Percentiles rank a stretch among this genome's conserved stretches.
phyloP scores from a whole-genome alignment of 176 grass and related monocot species.

The Otatea glauca region DNA sequence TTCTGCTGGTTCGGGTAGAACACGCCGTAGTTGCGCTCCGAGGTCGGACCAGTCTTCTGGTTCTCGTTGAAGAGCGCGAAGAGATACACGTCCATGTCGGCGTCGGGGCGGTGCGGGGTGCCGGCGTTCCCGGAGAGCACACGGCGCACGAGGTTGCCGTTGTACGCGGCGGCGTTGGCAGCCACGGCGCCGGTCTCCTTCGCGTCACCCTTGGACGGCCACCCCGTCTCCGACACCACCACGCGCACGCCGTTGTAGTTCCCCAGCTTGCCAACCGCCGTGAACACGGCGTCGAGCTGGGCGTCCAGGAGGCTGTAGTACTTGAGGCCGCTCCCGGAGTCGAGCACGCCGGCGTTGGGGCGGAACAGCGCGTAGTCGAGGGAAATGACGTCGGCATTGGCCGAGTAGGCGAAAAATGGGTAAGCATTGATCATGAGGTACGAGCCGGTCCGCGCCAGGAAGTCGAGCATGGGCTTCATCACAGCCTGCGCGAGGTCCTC shows the following conservation, averaged over 20 bases:
- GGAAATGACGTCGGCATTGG: constrained; percentile 65
- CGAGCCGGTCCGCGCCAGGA: constrained; percentile 53
- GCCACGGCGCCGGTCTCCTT: constrained; percentile 55
- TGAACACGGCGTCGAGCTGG: constrained; percentile 86
- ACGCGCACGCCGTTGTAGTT: constrained; percentile 59
- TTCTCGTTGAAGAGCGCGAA: constrained; percentile 99
- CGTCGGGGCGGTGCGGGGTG: constrained; percentile 75
- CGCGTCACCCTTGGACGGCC: constrained; percentile 88
- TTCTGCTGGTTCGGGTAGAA: constrained; percentile 92
- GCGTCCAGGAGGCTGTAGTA: constrained; percentile 93
- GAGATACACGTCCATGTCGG: constrained; percentile 81
- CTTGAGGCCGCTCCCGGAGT: constrained; percentile 58
- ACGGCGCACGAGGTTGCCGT: constrained; percentile 75
- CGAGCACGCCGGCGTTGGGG: constrained; percentile 74
- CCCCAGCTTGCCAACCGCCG: constrained; percentile 54
- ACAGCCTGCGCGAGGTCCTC: constrained; percentile 67
- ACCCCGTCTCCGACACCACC: constrained; percentile 87
- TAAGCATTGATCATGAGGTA: constrained; percentile 90
- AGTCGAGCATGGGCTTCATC: constrained; percentile 84
- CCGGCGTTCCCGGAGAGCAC: constrained; percentile 84
- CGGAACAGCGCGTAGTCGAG: constrained; percentile 97
- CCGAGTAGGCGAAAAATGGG: constrained; percentile 91
- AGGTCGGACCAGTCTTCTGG: constrained; percentile 88
- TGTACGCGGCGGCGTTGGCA: constrained; percentile 82
- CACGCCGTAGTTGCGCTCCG: constrained; percentile 86